These are phyloP conservation scores for Dioszegia hungarica DNA, from an alignment of 768 basidiomycete genomes.

Conservation along the genomic window DNA sequence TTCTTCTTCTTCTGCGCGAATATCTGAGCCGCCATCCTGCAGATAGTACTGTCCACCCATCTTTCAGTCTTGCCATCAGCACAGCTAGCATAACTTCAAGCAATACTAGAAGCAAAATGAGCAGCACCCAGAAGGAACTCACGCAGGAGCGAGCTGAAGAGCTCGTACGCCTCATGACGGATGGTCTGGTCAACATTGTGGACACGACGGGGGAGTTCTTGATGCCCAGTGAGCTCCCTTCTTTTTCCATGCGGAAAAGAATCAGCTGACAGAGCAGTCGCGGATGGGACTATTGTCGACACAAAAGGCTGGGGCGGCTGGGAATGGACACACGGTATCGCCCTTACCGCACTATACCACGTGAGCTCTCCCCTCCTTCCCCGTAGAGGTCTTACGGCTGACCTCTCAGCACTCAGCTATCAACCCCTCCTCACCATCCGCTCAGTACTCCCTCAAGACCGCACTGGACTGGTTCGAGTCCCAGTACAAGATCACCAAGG, in stretches of 20 bases:
- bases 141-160: constrained; percentile 30
- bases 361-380: no score
- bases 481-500: constrained; percentile 51
- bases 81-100: not conserved
- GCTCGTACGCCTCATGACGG: constrained; percentile 39
- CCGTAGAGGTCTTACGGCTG: no score
- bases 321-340: constrained; percentile 52
- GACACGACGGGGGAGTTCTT: constrained; percentile 58
- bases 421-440: constrained; percentile 14
- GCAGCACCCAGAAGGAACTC: not conserved
- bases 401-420: constrained; percentile 48
- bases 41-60: not conserved
- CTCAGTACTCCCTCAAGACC: constrained; percentile 50
- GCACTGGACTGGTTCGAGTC: constrained; percentile 55
- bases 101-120: not conserved
- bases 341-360: constrained; percentile 38
- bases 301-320: constrained; percentile 61
- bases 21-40: no score
- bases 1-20: no score
- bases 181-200: constrained; percentile 54
- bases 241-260: not conserved
- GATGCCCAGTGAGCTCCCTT: constrained; percentile 41
- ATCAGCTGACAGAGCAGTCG: constrained; percentile 34
- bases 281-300: constrained; percentile 57
- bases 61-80: not conserved